Evolutionary conservation across 1,284 basidiomycete genomes (phyloP), one percentile per base, ranked within the genome.

Genomic region (Rhizoctonia solani): DNA sequence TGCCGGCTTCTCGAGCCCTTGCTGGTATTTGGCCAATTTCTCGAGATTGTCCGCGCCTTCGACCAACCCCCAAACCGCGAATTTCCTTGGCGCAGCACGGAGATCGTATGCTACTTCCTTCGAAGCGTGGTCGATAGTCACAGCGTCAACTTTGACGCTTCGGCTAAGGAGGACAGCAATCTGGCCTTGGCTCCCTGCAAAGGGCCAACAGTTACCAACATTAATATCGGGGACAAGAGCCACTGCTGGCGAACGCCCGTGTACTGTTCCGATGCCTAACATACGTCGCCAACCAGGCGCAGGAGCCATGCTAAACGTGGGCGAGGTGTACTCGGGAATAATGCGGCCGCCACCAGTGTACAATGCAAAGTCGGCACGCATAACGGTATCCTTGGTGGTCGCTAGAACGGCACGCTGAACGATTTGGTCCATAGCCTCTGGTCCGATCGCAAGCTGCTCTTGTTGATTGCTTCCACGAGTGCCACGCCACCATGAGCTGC

Each of bases 191-290:
- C 80, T 74, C 0, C 95, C 95, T 1, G 78, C 79, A 78, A 98
- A 93, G 1, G 96, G 91, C 95, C 95, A 99, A 78, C 95, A 99
- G 70, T 89, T 85, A 1, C 96, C 95, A 25, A 87, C 86, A 63
- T 88, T 83, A 25, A 81, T 82, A 70, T 94, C 91, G 67, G 92
- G 90, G 74, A 95, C 89, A 19, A 98, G 80, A 1, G 92, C 93
- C 0, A 86, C 90, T 49, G 93, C 86, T 0, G 96, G 93, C 0
- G 91, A 85, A 9, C 87, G 85, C 16, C 92, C 95, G 53, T 87
- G 80, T 3, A 87, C 84, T 66, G 81, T 81, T 2, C 87, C 86
- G 41, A 80, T 79, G 6, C 79, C 52, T 84, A 46, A 4, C 78
- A 80, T 1, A 74, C 74, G 23, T 8, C 66, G 50, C 56, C 61